A percentile compares a stretch with the other conserved stretches of the same genome.
phyloP scores from a whole-genome alignment of 2,329 filamentous ascomycete genomes.

The Alternaria metachromatica region DNA sequence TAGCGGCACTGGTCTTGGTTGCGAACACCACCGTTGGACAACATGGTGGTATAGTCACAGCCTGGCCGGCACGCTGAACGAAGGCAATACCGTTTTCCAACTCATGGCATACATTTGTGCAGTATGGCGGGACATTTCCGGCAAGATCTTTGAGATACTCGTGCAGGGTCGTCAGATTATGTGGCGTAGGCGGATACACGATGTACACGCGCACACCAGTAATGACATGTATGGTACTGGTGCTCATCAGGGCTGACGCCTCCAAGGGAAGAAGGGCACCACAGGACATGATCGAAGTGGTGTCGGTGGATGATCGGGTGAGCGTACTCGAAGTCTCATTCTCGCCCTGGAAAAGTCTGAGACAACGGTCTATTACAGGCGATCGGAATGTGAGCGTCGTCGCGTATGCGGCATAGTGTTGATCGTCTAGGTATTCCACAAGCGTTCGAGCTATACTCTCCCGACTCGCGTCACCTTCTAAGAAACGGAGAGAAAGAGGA shows the following conservation, averaged over 20 bases:
- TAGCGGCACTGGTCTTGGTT: neutral
- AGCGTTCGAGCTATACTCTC: neutral
- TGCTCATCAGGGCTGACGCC: neutral
- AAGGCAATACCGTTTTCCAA: neutral
- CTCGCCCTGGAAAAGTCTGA: neutral
- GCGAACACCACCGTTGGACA: neutral
- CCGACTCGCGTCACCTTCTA: neutral
- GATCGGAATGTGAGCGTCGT: neutral
- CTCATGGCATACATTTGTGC: neutral
- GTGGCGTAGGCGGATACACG: neutral
- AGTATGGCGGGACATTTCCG: neutral
- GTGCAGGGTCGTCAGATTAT: neutral
- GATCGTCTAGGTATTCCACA: neutral
- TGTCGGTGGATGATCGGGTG: neutral
- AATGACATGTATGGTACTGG: neutral
- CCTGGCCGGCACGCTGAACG: neutral
- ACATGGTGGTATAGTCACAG: neutral
- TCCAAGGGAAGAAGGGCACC: slow-evolving; percentile 1
- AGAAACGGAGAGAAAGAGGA: neutral
- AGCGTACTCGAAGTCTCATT: neutral
- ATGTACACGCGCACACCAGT: neutral
- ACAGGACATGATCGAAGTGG: slow-evolving; percentile 3
- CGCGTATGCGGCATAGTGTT: neutral
- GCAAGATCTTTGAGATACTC: neutral
- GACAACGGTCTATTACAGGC: neutral